These are phyloP conservation scores for Pyrenochaeta sp. DNA, from an alignment of 2,329 filamentous ascomycete species.

Conservation along the genomic window DNA sequence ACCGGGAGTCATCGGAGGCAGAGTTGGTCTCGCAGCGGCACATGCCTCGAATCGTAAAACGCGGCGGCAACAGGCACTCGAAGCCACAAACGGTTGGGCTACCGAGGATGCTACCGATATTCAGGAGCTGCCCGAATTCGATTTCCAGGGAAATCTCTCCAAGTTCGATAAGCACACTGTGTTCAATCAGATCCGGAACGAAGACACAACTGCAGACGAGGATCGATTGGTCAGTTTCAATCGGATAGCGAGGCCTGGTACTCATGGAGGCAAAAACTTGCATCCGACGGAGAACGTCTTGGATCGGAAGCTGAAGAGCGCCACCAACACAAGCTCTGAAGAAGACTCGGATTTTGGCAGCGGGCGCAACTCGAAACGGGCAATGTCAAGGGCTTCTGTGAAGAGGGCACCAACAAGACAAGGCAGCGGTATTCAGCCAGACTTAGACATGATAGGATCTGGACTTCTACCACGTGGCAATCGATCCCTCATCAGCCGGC, in stretches of 20 bases:
- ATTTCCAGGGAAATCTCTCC: constrained; percentile 87
- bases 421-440: constrained; percentile 52
- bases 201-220: constrained; percentile 88
- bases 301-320: constrained; percentile 59
- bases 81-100: constrained; percentile 83
- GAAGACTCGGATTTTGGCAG: constrained; percentile 51
- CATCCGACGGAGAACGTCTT: constrained; percentile 93
- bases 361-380: constrained; percentile 48
- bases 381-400: constrained; percentile 50
- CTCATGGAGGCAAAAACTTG: constrained; percentile 79
- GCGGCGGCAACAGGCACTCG: constrained; percentile 59
- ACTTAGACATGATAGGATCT: constrained; percentile 43
- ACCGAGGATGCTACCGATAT: constrained; percentile 96
- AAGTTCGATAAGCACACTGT: constrained; percentile 95
- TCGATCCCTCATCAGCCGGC: constrained; percentile 41
- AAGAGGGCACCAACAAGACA: constrained; percentile 49
- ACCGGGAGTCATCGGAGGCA: constrained; percentile 49
- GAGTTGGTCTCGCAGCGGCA: constrained; percentile 47
- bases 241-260: constrained; percentile 63
- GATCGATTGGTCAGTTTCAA: constrained; percentile 93
- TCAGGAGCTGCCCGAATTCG: constrained; percentile 92
- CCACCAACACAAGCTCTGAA: constrained; percentile 44
- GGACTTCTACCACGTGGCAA: constrained; percentile 40
- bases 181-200: constrained; percentile 89
- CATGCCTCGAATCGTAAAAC: constrained; percentile 51